Evolutionary conservation across 2,329 filamentous ascomycete genomes (phyloP), one percentile per base, ranked within the genome.

Genomic region (Hirsutella minnesotensis): DNA sequence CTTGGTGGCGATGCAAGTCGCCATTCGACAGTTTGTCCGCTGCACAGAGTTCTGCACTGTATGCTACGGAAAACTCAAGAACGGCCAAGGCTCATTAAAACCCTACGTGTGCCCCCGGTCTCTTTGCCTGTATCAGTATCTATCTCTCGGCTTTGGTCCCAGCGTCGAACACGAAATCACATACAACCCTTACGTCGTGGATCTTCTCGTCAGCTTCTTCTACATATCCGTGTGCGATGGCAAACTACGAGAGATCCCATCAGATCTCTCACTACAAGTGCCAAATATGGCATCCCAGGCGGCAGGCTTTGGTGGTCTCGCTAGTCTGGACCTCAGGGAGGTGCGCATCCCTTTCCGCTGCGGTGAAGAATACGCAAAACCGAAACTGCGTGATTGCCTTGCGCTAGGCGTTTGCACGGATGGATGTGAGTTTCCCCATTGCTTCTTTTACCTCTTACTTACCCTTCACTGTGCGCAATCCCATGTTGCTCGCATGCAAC

Each of bases 21-120:
- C 79, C 0, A 66, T 94, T 21, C 79, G 81, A 1, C 84, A 88
- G 53, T 78, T 95, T 46, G 74, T 84, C 8, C 80, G 78, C 45
- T 95, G 86, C 57, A 87, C 85, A 0, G 80, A 92, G 42, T 94
- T 90, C 59, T 95, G 89, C 59, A 72, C 94, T 43, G 79, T 89
- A 20, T 95, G 89, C 54, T 85, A 94, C 59, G 74, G 75, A 50
- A 81, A 73, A 50, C 72, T 86, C 30, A 60, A 74, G 1, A 70
- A 70, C 2, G 73, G 76, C 0, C 79, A 90, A 31, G 77, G 81
- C 52, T 77, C 82, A 2, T 66, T 88, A 46, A 86, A 85, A 51
- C 84, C 84, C 3, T 86, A 83, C 47, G 86, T 95, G 37, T 95
- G 89, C 61, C 75, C 76, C 19, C 73, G 76, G 12, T 68, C 72